A percentile compares a stretch with the other conserved stretches of the same genome.
Evolutionary conservation across 2,329 filamentous ascomycete genomes (phyloP).

Genomic region (Domatiomyces catenatus): DNA sequence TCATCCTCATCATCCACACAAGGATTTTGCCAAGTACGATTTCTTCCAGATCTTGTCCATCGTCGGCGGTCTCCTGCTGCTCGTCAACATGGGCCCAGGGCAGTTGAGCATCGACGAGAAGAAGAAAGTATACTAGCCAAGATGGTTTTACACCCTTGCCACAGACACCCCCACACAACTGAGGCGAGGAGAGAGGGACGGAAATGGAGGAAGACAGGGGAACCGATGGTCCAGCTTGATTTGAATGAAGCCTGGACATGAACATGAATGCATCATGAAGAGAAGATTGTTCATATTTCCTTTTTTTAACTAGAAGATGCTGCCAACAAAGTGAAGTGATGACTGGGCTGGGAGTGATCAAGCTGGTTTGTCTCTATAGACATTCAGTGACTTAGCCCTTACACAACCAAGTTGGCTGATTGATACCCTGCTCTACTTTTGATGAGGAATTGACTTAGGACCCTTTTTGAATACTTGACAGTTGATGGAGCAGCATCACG

Average conservation of each 20-base stretch:
- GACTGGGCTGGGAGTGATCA: background rate
- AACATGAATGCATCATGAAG: background rate
- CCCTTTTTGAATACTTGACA: too few relatives aligned
- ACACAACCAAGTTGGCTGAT: background rate
- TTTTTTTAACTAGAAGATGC: background rate
- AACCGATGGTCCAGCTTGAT: background rate
- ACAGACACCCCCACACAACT: background rate
- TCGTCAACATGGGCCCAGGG: conserved; percentile 96
- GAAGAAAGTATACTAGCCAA: conserved; percentile 90
- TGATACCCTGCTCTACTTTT: background rate
- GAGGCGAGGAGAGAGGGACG: background rate
- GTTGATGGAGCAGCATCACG: too few relatives aligned
- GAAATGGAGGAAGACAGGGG: background rate
- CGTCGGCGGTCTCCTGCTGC: conserved; percentile 78
- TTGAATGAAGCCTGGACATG: background rate
- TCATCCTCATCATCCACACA: conserved; percentile 94
- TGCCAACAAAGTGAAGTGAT: background rate
- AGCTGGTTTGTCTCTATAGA: background rate
- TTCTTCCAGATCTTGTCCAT: conserved; percentile 99
- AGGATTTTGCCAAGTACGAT: conserved; percentile 99
- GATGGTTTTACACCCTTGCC: background rate
- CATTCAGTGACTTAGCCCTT: background rate
- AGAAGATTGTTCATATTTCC: background rate
- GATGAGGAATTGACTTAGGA: background rate
- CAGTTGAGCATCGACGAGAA: conserved; percentile 99